Evolutionary conservation across 2,329 filamentous ascomycete species (phyloP), one percentile per base, ranked within the genome.

Genomic region (Aspergillus fischeri): DNA sequence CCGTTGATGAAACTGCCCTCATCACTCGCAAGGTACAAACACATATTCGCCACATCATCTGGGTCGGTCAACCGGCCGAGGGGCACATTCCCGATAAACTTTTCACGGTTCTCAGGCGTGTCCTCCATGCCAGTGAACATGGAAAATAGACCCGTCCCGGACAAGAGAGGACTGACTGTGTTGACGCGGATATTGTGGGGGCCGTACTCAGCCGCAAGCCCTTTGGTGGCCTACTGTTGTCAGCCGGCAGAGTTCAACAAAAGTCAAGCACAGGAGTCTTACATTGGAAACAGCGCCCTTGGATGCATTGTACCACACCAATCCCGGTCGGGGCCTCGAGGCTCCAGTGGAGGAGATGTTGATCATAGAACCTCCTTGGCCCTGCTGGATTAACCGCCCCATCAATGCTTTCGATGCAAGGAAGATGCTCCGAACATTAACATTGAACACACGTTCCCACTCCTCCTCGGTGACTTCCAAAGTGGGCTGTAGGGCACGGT

Each of bases 1-100:
- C 88, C 89, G 0, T 87, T 90, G 60, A 92, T 83, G 65, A 91
- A 91, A 3, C 77, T 80, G 0, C 85, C 86, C 67, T 91, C 89
- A 28, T 90, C 86, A 58, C 86, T 89, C 1, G 86, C 86, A 49
- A 92, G 71, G 68, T 87, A 92, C 20, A 86, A 79, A 60, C 84
- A 86, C 27, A 87, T 86, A 65, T 90, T 89, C 2, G 86, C 88
- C 38, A 92, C 82, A 69, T 92, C 89, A 9, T 79, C 76, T 2
- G 73, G 70, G 17, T 77, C 74, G n/a, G 74, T 75, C 28, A 75
- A 62, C 20, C 77, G 68, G 10, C 77, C 77, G 38, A 80, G 55
- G 0, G 77, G 77, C 27, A 79, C 74, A 58, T 75, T 77, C 21
- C 73, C 70, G 21, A 79, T 66, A 51, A 79, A 79, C 52, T 76